These are phyloP conservation scores for Neoscytalidium dimidiatum DNA, from an alignment of 2,329 filamentous ascomycete genomes.

Conservation along the genomic window DNA sequence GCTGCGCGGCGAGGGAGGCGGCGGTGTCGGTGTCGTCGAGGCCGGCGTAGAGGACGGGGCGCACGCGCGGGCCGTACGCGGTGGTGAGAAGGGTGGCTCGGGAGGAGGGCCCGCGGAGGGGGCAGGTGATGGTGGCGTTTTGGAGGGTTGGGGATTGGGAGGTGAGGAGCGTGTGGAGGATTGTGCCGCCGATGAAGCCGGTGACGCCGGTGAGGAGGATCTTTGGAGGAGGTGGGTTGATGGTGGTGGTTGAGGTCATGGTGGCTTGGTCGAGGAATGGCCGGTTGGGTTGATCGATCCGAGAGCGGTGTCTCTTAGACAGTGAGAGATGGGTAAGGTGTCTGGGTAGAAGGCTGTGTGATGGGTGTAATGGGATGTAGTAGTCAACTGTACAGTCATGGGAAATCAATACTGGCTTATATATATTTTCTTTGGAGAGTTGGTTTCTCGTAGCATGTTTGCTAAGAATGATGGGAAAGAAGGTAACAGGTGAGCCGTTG, in stretches of 20 bases:
- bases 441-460: too few species aligned
- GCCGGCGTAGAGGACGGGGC: background rate
- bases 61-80: background rate
- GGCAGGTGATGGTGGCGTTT: background rate
- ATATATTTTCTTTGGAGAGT: too few species aligned
- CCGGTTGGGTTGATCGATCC: too few species aligned
- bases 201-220: constrained; percentile 24
- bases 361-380: too few species aligned
- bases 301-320: too few species aligned
- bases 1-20: constrained; percentile 22
- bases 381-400: too few species aligned
- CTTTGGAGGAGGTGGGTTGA: background rate
- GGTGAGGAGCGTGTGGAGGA: constrained; percentile 18
- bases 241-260: background rate
- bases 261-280: too few species aligned
- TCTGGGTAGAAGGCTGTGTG: too few species aligned
- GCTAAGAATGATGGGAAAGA: too few species aligned
- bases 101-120: background rate
- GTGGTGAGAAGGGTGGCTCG: background rate
- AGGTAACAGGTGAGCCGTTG: too few species aligned
- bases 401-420: too few species aligned
- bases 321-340: too few species aligned
- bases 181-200: constrained; percentile 22
- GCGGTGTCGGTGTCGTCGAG: constrained; percentile 22
- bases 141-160: background rate